Base-by-base conservation (phyloP, 768 basidiomycete genomes). In the Postia placenta region DNA sequence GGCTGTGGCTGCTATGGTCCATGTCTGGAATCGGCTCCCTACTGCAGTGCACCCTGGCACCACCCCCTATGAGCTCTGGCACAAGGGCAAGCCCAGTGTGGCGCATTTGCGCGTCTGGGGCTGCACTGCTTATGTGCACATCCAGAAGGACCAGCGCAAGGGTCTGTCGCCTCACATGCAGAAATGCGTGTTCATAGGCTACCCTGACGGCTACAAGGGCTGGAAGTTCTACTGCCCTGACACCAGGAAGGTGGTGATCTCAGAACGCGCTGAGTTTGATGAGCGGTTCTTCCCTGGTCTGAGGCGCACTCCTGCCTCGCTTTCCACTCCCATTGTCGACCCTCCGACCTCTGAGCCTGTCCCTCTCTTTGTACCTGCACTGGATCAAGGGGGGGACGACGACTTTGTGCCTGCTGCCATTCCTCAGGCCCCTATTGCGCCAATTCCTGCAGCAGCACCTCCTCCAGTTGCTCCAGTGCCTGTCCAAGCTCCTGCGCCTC, bases 121-220 rank as follows among this genome's bases (percentile, higher is more conserved):
- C 0, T 72, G 69, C 42, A 54, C 50, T 33, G 67, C 69, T 17
- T 73, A 70, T 60, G 71, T 69, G 24, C 64, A 60, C 48, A 54
- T 70, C 3, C 64, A 63, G 48, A 66, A 64, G 46, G 63, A 73
- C 45, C 62, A 70, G 54, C 44, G 63, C 7, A 60, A 54, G 30
- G 51, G 37, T 0, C 51, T 58, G 22, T 43, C 42, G 35, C 26
- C 47, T 4, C 54, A 63, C 26, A 53, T 54, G 42, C 37, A 53
- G 33, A 64, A 69, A 53, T 72, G 73, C 45, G 45, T 67, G 0
- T 66, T 71, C 30, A 61, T 73, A 45, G 67, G 72, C 1, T 74
- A 72, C 47, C 56, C 60, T 0, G 25, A 47, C 1, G 59, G 61
- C 12, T 60, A 67, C 1, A 71, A 71, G 46, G 65, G 61, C 0